Base-by-base conservation (phyloP, 176 grass and related monocot species). In the Avena atlantica region DNA sequence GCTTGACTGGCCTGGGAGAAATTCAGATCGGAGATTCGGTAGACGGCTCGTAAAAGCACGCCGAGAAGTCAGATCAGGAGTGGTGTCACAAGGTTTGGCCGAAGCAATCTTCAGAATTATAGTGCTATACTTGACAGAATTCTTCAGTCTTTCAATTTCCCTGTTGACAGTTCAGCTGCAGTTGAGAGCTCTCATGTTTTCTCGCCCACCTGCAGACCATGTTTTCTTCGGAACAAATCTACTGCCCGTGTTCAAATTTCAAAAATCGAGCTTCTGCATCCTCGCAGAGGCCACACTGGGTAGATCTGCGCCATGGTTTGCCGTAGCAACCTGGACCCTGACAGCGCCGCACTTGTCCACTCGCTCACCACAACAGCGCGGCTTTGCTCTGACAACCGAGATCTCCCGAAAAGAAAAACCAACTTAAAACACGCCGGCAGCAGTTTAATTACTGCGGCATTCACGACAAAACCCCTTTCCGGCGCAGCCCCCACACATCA, bases 271-370 rank as follows among this genome's bases (percentile, higher is more conserved):
- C 49, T 50, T 4, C 48, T 4, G 20, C 9, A 23, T 2, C 27
- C 27, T 29, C 27, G 20, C 9, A 23, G 17, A 7, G 40, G 40
- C 2, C 40, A 5, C 40, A 2, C 12, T 21, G 69, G 44, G 27
- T 76, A 67, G 40, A 87, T 69, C 60, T 58, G 58, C 6, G 3
- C 48, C 2, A 29, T 29, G 27, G 84, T 23, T 83, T 66, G 81
- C 73, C 19, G 73, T 51, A 79, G 74, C 16, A 81, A 81, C 74
- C 81, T 29, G 59, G 84, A 88, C 76, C 49, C 84, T 84, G 89
- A 83, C 75, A 59, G 25, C 57, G 8, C 67, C 58, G 67, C 83
- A 74, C 74, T 80, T 84, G 80, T 57, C 52, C 74, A 11, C 59
- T 78, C 62, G 60, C 36, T 37, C 36, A 5, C 36, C 36, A 37